These are phyloP conservation scores for Malus fusca DNA, from an alignment of 306 rosid species.

Conservation along the genomic window DNA sequence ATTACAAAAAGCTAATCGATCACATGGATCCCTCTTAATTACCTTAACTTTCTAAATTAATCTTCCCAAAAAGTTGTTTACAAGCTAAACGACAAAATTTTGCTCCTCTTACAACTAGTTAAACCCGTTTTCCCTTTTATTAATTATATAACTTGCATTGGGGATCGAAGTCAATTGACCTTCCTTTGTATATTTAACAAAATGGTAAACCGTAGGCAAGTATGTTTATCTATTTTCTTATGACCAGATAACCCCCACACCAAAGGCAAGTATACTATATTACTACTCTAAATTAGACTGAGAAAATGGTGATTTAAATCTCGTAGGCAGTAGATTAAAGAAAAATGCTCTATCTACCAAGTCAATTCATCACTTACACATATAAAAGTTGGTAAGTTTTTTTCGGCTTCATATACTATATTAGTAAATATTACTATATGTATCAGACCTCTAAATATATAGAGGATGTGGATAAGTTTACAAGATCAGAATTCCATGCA, in stretches of 20 bases:
- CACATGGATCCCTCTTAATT: constrained; percentile 35
- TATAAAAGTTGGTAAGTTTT: too few species aligned
- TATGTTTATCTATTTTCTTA: not conserved
- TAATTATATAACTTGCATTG: not conserved
- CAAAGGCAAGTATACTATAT: not conserved
- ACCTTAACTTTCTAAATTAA: constrained; percentile 23
- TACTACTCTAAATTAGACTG: too few species aligned
- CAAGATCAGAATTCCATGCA: not conserved
- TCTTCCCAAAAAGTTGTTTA: constrained; percentile 2
- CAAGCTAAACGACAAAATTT: constrained; percentile 15
- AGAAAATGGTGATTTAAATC: too few species aligned
- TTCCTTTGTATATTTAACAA: not conserved
- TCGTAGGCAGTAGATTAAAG: too few species aligned
- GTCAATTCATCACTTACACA: too few species aligned
- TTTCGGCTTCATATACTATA: too few species aligned
- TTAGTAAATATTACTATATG: not conserved
- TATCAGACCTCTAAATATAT: not conserved
- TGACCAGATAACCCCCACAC: not conserved
- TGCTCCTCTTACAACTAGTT: constrained; percentile 2
- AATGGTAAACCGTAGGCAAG: not conserved
- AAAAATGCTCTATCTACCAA: too few species aligned
- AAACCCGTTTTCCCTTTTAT: not conserved
- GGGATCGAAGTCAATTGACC: constrained; percentile 4
- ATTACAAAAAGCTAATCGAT: constrained; percentile 21
- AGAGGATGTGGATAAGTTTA: not conserved